Base-by-base conservation (phyloP, 208 protist genomes). In the Leishmania tropica region DNA sequence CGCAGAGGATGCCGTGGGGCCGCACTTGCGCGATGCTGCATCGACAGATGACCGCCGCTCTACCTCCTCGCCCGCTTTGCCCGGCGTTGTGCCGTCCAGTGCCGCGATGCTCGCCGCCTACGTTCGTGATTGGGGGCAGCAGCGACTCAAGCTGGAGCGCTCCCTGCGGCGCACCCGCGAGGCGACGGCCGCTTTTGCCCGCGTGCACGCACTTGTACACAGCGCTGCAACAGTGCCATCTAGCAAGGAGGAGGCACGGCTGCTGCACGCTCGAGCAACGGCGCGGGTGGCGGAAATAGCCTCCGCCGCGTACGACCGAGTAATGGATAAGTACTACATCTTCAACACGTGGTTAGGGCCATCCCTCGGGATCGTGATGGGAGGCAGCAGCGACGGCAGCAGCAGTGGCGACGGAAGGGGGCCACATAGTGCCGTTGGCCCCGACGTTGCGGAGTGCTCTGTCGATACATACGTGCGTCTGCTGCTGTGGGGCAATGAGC, bases 281-380 rank as follows among this genome's bases (percentile, higher is more conserved):
- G 71, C 70, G 45, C 45, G 72, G 15, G 78, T 84, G 48, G 45
- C 37, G 3, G 40, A 76, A 28, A 45, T 87, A n/a, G 76, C 65
- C 28, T n/a, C 42, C 21, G 75, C 71, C 6, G 76, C 84, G n/a
- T 79, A 84, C 76, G 35, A 68, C 42, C 80, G 76, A 19, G 79
- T 84, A 53, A 79, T 84, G 80, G 84, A 80, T 15, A 87, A 87
- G 84, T 84, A 87, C 54, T 58, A 78, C 72, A 56, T 81, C 62
- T 60, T 83, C 13, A 75, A 62, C 47, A 31, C 48, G 42, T 87
- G 79, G 80, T 45, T 58, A 24, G 47, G 35, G 31, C 54, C 70
- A 15, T 84, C 84, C 13, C 84, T 87, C 45, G 84, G 84, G 28
- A 83, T 81, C 73, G 56, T 60, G 8, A 2, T 71, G 47, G 62